Conservation (phyloP, 768 basidiomycete genomes). For the Boletus patriciae region DNA sequence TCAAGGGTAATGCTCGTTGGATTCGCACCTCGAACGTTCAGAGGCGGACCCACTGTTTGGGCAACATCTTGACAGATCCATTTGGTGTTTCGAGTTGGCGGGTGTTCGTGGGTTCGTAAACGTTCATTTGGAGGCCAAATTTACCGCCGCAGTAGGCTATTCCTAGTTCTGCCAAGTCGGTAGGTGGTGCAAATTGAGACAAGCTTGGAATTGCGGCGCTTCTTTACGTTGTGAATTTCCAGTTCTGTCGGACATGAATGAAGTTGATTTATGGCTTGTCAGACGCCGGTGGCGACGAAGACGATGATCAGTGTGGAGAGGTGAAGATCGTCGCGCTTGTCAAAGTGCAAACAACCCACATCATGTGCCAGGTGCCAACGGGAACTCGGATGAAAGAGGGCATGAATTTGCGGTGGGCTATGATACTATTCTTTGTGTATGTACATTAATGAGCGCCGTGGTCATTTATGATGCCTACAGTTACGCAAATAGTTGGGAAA, state of each 20-base stretch:
- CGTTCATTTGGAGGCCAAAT: background rate
- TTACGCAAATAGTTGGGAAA: constrained; percentile 15
- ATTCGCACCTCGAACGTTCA: constrained; percentile 13
- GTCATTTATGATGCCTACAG: constrained; percentile 1
- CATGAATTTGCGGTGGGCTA: constrained; percentile 6
- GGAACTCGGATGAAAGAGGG: background rate
- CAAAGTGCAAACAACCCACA: background rate
- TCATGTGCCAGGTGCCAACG: background rate
- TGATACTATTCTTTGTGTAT: constrained; percentile 12
- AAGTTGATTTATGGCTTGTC: constrained; percentile 9
- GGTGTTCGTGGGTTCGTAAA: background rate
- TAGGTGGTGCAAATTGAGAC: background rate
- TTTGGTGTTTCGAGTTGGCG: background rate
- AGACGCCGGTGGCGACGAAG: constrained; percentile 10
- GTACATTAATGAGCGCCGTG: constrained; percentile 17
- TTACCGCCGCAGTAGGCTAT: background rate
- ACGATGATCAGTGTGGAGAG: constrained; percentile 21
- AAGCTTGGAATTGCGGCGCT: background rate
- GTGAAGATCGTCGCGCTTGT: constrained; percentile 16
- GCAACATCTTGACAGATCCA: background rate
- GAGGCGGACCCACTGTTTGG: background rate
- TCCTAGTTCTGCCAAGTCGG: background rate
- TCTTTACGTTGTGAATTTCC: constrained; percentile 5
- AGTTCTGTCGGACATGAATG: constrained; percentile 26
- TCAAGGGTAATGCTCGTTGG: constrained; percentile 7